Percentiles rank a stretch among this genome's conserved stretches.
These are phyloP conservation scores for Verruconis gallopava DNA, from an alignment of 2,329 filamentous ascomycete species.

Conservation along the genomic window DNA sequence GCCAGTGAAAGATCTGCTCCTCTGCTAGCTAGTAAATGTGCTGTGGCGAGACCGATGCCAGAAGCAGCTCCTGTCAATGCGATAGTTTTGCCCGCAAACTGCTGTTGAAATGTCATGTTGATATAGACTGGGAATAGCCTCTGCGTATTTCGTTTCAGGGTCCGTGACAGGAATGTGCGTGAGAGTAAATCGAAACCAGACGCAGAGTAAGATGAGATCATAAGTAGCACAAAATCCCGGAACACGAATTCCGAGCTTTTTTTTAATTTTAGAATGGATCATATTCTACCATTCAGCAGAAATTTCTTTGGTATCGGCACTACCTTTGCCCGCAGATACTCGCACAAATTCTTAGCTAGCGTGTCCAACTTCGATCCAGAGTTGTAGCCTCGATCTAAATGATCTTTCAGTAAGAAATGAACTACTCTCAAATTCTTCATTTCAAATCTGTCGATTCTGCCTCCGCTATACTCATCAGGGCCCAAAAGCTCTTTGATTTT, in stretches of 20 bases:
- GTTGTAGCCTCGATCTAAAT: slow-evolving; percentile 9
- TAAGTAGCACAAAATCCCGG: no score
- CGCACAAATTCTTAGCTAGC: slow-evolving; percentile 7
- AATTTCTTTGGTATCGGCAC: slow-evolving; percentile 6
- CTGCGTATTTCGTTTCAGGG: no score
- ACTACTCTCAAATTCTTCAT: slow-evolving; percentile 5
- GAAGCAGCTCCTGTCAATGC: slow-evolving; percentile 8
- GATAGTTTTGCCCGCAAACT: slow-evolving; percentile 6
- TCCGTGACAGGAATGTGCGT: no score
- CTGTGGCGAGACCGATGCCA: slow-evolving; percentile 8
- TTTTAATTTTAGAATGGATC: neutral
- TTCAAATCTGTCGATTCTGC: slow-evolving; percentile 13
- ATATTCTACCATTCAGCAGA: slow-evolving; percentile 6
- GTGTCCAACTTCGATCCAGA: slow-evolving; percentile 7
- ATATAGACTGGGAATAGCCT: no score
- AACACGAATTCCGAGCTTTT: slow-evolving; percentile 1
- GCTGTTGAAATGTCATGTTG: neutral
- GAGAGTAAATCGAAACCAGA: neutral
- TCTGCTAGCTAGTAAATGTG: slow-evolving; percentile 5
- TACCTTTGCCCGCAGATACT: slow-evolving; percentile 5
- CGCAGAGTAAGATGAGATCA: neutral
- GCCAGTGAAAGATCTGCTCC: slow-evolving; percentile 5
- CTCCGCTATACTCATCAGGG: slow-evolving; percentile 12
- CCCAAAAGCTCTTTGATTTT: slow-evolving; percentile 16
- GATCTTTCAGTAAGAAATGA: slow-evolving; percentile 9